Evolutionary conservation across 495 filamentous ascomycete genomes (phyloP).

Genomic region (Lasiosphaeriaceae sp.): DNA sequence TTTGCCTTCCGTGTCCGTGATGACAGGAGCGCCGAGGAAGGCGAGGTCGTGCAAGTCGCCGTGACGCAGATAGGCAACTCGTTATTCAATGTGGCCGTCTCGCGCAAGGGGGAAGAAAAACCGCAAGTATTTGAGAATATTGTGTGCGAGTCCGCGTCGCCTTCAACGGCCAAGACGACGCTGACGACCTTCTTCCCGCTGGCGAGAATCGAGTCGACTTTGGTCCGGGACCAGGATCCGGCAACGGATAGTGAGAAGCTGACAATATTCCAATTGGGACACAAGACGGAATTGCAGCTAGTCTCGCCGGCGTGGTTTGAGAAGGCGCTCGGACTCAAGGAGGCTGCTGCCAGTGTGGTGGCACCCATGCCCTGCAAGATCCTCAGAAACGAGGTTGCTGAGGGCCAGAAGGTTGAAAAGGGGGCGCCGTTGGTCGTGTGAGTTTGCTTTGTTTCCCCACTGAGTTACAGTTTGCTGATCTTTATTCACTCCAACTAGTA

Average conservation of each 20-base stretch:
- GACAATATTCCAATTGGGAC: constrained; percentile 78
- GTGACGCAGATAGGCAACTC: constrained; percentile 60
- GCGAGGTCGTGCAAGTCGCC: constrained; percentile 50
- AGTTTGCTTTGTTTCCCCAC: constrained; percentile 20
- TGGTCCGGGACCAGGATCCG: constrained; percentile 57
- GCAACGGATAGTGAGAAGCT: constrained; percentile 51
- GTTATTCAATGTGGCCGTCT: constrained; percentile 62
- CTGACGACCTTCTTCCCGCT: constrained; percentile 66
- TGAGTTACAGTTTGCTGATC: constrained; percentile 10
- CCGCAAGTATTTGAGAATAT: constrained; percentile 42
- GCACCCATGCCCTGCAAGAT: constrained; percentile 97
- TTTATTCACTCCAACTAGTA: constrained; percentile 34
- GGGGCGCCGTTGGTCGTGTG: constrained; percentile 84
- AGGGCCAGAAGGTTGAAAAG: constrained; percentile 77
- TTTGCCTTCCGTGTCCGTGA: constrained; percentile 55
- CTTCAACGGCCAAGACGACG: constrained; percentile 27
- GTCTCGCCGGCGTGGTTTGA: constrained; percentile 75
- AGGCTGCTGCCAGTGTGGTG: constrained; percentile 70
- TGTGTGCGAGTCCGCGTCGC: constrained; percentile 30
- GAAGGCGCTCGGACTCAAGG: constrained; percentile 79
- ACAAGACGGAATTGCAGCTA: constrained; percentile 66
- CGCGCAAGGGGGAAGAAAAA: constrained; percentile 33
- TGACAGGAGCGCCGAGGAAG: constrained; percentile 37
- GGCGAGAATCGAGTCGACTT: constrained; percentile 73
- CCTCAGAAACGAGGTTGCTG: constrained; percentile 74